These are phyloP conservation scores for Collybia sp. DNA, from an alignment of 768 basidiomycete species.

Conservation along the genomic window DNA sequence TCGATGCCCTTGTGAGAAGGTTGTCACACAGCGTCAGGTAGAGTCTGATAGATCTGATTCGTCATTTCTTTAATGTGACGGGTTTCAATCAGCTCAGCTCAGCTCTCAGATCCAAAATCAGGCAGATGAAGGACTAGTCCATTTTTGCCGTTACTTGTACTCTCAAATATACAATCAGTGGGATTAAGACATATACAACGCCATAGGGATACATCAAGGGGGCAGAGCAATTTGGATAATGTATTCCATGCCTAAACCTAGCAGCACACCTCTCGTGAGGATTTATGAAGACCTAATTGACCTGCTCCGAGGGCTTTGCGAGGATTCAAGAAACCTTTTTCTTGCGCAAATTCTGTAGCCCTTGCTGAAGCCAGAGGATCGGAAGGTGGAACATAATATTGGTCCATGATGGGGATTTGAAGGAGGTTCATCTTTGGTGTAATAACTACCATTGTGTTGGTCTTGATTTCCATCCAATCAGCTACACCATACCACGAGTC, in stretches of 20 bases:
- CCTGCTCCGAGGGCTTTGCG: constrained; percentile 25
- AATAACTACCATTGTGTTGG: constrained; percentile 92
- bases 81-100: no score
- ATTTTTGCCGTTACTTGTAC: no score
- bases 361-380: constrained; percentile 69
- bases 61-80: no score
- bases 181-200: no score
- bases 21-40: no score
- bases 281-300: constrained; percentile 9
- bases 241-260: not conserved
- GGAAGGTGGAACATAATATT: constrained; percentile 86
- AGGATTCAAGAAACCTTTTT: constrained; percentile 78
- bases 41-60: no score
- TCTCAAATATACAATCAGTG: no score
- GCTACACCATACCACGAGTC: constrained; percentile 33
- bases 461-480: constrained; percentile 99
- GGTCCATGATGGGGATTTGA: constrained; percentile 92
- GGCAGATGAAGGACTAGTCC: no score
- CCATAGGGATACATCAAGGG: no score
- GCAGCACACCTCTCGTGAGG: constrained; percentile 10
- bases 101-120: no score
- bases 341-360: constrained; percentile 79
- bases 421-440: constrained; percentile 95
- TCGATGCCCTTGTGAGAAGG: no score
- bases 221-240: no score